Evolutionary conservation across 2,329 filamentous ascomycete species (phyloP).

Genomic region (Aspergillus neoniger): DNA sequence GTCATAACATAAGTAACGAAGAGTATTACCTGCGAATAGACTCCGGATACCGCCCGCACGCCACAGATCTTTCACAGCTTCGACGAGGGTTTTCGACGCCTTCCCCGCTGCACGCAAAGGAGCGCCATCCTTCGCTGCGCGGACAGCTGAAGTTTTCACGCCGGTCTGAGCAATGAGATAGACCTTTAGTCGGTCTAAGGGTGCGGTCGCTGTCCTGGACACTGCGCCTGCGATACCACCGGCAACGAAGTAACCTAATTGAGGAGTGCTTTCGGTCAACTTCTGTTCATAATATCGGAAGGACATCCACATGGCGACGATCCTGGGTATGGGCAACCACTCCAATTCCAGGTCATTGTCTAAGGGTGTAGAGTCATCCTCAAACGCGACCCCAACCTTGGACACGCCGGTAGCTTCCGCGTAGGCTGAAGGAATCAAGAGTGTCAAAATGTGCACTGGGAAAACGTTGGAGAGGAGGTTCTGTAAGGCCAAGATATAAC

Average conservation of each 20-base stretch:
- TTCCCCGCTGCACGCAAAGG: constrained; percentile 65
- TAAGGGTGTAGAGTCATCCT: constrained; percentile 33
- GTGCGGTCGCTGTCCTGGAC: constrained; percentile 91
- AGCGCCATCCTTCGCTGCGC: constrained; percentile 70
- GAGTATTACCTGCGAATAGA: constrained; percentile 82
- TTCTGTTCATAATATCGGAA: constrained; percentile 47
- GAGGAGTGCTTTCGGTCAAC: constrained; percentile 50
- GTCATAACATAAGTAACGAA: background rate
- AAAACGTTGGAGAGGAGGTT: constrained; percentile 39
- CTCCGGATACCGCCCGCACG: constrained; percentile 81
- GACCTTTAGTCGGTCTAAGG: constrained; percentile 94
- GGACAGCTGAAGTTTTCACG: constrained; percentile 58
- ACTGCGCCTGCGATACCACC: constrained; percentile 93
- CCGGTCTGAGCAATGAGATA: constrained; percentile 92
- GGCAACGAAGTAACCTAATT: constrained; percentile 91
- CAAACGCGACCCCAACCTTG: constrained; percentile 29
- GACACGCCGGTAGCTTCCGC: constrained; percentile 33
- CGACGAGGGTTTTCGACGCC: constrained; percentile 68
- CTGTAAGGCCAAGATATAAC: constrained; percentile 36
- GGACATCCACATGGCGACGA: constrained; percentile 47
- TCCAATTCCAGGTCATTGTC: constrained; percentile 43
- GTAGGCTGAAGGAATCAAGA: constrained; percentile 35
- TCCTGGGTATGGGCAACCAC: constrained; percentile 45
- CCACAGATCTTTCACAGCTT: constrained; percentile 78
- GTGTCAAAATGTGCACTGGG: constrained; percentile 36